phyloP scores from a whole-genome alignment of 2,329 filamentous ascomycete genomes.

The Conoideocrella luteorostrata region DNA sequence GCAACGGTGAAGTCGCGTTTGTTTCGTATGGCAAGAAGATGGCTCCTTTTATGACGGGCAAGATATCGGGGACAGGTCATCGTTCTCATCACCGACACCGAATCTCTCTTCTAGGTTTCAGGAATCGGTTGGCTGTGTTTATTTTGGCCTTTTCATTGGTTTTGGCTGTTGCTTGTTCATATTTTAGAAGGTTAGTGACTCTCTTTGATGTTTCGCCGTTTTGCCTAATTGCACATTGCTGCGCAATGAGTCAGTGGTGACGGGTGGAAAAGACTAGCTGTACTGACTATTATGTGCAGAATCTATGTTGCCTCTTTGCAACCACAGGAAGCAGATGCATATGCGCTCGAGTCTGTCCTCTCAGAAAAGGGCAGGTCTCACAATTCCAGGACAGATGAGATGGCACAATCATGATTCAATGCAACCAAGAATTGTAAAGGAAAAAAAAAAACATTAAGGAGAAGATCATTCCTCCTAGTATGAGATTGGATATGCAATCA shows the following conservation, averaged over 20 bases:
- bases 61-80: background rate
- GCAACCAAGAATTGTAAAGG: background rate
- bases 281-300: background rate
- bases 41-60: background rate
- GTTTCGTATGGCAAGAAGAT: conserved; percentile 3
- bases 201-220: background rate
- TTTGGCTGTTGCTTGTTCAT: conserved; percentile 12
- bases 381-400: background rate
- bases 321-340: background rate
- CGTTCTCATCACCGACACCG: conserved; percentile 1
- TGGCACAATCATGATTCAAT: background rate
- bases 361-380: conserved; percentile 2
- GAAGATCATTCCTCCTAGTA: too few species aligned
- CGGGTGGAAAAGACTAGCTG: too few species aligned
- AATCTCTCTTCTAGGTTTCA: conserved; percentile 9
- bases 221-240: too few species aligned
- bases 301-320: conserved; percentile 4
- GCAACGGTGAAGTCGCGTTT: conserved; percentile 13
- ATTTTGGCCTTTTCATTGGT: conserved; percentile 13
- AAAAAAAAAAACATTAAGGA: background rate
- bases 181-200: conserved; percentile 13
- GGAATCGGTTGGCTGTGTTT: conserved; percentile 12
- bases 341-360: background rate
- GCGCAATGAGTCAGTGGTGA: too few species aligned
- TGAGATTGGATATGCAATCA: background rate